phyloP scores from a whole-genome alignment of 805 yeast genomes.

The Metschnikowia amazonensis region DNA sequence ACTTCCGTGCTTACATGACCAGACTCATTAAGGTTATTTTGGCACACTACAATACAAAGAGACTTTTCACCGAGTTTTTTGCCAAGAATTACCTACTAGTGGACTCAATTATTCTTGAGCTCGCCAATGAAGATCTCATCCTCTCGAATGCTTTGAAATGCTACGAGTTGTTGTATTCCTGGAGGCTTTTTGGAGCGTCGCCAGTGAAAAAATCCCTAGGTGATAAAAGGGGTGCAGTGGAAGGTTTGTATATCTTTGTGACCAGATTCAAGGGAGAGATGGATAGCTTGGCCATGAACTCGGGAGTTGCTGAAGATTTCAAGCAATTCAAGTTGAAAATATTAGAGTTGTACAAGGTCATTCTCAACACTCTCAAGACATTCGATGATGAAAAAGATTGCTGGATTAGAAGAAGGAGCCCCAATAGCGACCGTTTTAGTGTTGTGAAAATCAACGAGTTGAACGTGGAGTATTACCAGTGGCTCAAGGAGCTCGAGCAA shows the following conservation, averaged over 20 bases:
- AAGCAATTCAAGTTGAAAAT: conserved; percentile 36
- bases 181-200: conserved; percentile 30
- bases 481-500: conserved; percentile 32
- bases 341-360: conserved; percentile 40
- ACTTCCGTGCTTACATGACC: conserved; percentile 20
- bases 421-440: conserved; percentile 13
- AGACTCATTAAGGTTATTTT: conserved; percentile 27
- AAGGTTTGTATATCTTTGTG: conserved; percentile 37
- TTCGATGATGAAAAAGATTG: conserved; percentile 32
- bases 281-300: conserved; percentile 15
- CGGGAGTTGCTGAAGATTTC: conserved; percentile 21
- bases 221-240: conserved; percentile 44
- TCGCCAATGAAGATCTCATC: conserved; percentile 30
- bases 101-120: conserved; percentile 30
- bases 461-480: conserved; percentile 30
- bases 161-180: conserved; percentile 38
- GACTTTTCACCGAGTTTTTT: conserved; percentile 24
- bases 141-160: conserved; percentile 29
- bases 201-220: not conserved
- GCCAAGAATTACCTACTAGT: conserved; percentile 27
- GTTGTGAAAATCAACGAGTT: conserved; percentile 30
- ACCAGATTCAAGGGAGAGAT: conserved; percentile 30
- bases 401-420: conserved; percentile 31
- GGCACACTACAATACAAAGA: conserved; percentile 19
- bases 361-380: conserved; percentile 35